A percentile compares a stretch with the other conserved stretches of the same genome.
phyloP scores from a whole-genome alignment of 208 protist genomes.

The Acanthamoeba lugdunensis region DNA sequence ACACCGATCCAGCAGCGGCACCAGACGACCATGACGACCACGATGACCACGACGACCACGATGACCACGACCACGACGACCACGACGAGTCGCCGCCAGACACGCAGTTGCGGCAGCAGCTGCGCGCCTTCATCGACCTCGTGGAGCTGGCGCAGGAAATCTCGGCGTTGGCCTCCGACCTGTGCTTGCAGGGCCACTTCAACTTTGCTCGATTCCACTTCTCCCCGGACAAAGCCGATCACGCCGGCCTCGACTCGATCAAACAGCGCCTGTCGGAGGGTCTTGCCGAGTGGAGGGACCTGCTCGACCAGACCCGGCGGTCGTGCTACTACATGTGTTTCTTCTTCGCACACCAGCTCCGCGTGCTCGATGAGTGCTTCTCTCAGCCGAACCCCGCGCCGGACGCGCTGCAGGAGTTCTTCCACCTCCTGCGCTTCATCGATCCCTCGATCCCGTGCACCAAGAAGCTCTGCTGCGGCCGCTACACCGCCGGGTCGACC shows the following conservation, averaged over 20 bases:
- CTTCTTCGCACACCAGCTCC: conserved; percentile 29
- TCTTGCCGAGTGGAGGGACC: background rate
- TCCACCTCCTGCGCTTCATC: conserved; percentile 15
- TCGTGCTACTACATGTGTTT: conserved; percentile 16
- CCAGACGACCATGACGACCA: background rate
- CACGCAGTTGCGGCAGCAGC: background rate
- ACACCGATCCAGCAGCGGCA: no score
- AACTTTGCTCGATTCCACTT: background rate
- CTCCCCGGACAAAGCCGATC: background rate
- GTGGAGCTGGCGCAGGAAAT: conserved; percentile 23
- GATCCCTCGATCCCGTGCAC: background rate
- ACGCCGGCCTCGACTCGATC: background rate
- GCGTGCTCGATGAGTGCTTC: conserved; percentile 16
- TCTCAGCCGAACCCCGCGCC: background rate
- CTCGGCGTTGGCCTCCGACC: background rate
- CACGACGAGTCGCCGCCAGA: background rate
- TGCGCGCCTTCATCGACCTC: background rate
- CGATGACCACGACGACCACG: background rate
- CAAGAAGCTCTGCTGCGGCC: background rate
- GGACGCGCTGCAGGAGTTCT: background rate
- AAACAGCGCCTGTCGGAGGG: background rate
- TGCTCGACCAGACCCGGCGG: background rate
- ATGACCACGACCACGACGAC: background rate
- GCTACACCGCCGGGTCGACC: background rate
- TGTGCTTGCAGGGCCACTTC: conserved; percentile 16